Conservation (phyloP, 2,329 filamentous ascomycete species). For the Fusarium tjaetaba region DNA sequence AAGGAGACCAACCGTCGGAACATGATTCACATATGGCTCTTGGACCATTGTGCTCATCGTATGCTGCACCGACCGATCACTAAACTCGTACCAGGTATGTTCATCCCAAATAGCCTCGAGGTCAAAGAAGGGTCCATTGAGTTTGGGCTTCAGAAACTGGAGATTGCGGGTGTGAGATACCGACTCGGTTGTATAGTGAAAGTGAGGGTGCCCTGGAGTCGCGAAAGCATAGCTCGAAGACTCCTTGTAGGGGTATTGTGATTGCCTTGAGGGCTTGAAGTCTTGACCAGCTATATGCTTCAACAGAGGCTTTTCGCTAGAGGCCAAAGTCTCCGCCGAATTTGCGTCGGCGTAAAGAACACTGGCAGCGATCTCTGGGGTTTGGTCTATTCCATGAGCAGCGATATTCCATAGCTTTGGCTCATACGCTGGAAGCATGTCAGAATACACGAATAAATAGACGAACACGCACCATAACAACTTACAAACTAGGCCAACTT, state of each 20-base stretch:
- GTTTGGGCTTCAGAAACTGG: conserved; percentile 69
- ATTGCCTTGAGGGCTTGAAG: background rate
- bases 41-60: conserved; percentile 85
- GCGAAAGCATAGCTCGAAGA: conserved; percentile 53
- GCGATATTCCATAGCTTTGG: background rate
- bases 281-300: background rate
- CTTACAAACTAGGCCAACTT: background rate
- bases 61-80: conserved; percentile 71
- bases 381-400: background rate
- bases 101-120: conserved; percentile 83
- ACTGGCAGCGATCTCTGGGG: background rate
- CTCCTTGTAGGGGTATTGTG: background rate
- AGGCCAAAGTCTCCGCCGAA: background rate
- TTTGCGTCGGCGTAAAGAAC: background rate
- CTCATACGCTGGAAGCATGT: background rate
- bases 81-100: conserved; percentile 78
- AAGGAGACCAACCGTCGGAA: conserved; percentile 66
- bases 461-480: too few relatives aligned
- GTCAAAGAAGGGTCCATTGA: conserved; percentile 75
- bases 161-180: conserved; percentile 74
- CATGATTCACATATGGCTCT: conserved; percentile 82
- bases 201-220: conserved; percentile 60
- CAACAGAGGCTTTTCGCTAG: background rate
- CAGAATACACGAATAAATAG: background rate
- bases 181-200: conserved; percentile 62